These are phyloP conservation scores for Hypericum androsaemum DNA, from an alignment of 345 rosid genomes.

Conservation along the genomic window DNA sequence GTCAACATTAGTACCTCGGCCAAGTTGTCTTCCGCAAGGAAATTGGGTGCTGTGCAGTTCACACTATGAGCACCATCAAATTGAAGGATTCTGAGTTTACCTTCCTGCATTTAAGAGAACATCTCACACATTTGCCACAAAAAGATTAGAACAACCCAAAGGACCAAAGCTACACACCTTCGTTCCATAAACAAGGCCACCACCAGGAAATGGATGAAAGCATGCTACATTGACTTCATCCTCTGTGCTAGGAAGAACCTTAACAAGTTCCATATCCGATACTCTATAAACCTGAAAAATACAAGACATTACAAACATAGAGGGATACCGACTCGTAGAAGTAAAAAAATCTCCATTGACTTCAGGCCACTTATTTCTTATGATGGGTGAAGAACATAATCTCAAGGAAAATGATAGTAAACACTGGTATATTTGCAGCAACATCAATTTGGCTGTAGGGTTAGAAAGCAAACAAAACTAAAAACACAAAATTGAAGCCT, in stretches of 20 bases:
- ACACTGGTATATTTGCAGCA: too few relatives aligned
- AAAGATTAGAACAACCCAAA: background rate
- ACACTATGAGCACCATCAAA: constrained; percentile 36
- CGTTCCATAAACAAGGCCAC: constrained; percentile 88
- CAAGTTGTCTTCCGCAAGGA: background rate
- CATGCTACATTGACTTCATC: constrained; percentile 91
- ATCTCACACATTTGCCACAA: background rate
- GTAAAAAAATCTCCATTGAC: too few relatives aligned
- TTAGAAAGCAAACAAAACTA: too few relatives aligned
- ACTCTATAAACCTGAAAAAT: constrained; percentile 58
- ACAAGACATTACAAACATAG: constrained; percentile 8
- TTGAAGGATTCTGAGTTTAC: constrained; percentile 61
- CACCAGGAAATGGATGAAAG: constrained; percentile 80
- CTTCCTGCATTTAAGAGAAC: constrained; percentile 50
- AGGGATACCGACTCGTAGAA: too few relatives aligned
- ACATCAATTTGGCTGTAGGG: too few relatives aligned
- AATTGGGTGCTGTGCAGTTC: constrained; percentile 1
- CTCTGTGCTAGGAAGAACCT: constrained; percentile 80
- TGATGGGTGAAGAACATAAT: too few relatives aligned
- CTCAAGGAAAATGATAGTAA: too few relatives aligned
- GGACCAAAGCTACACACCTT: constrained; percentile 32
- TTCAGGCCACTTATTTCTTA: too few relatives aligned
- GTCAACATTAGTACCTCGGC: background rate
- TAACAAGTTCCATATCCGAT: constrained; percentile 79
- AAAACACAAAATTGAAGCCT: too few relatives aligned